Percentiles rank a stretch among this genome's conserved stretches.
Evolutionary conservation across 2,329 filamentous ascomycete genomes (phyloP).

Genomic region (Parasarocladium wereldwijsianum): DNA sequence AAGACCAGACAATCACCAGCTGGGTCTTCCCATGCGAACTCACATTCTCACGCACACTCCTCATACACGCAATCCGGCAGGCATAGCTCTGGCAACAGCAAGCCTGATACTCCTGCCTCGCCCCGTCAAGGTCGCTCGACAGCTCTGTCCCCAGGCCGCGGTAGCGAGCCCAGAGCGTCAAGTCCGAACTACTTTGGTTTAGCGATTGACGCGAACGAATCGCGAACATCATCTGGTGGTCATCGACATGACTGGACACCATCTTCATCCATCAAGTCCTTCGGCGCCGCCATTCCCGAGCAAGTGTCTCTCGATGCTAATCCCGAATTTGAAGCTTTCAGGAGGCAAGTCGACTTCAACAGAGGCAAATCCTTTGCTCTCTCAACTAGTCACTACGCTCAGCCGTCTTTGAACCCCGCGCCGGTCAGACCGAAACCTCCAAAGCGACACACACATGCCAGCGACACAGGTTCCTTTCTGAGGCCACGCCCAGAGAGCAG

Average conservation of each 20-base stretch:
- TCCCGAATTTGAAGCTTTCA: constrained; percentile 70
- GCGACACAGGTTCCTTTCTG: constrained; percentile 21
- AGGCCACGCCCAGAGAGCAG: constrained; percentile 10
- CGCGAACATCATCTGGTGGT: constrained; percentile 42
- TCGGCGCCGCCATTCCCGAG: constrained; percentile 52
- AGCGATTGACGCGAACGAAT: constrained; percentile 47
- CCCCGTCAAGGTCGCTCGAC: constrained; percentile 40
- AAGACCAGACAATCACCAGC: constrained; percentile 26
- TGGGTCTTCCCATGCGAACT: constrained; percentile 13
- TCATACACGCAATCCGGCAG: too few relatives aligned
- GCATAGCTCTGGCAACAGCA: too few relatives aligned
- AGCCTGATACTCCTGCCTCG: too few relatives aligned
- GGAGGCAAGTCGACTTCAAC: constrained; percentile 55
- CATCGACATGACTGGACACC: constrained; percentile 63
- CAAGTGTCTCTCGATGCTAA: constrained; percentile 61
- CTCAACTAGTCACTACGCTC: constrained; percentile 28
- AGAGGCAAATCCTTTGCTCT: constrained; percentile 30
- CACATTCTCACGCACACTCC: constrained; percentile 24
- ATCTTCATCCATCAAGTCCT: constrained; percentile 56
- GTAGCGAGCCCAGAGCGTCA: constrained; percentile 28
- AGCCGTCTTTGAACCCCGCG: constrained; percentile 15
- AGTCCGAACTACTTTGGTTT: constrained; percentile 87
- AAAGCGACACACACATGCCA: constrained; percentile 33
- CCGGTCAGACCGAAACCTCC: constrained; percentile 25
- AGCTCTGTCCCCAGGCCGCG: constrained; percentile 27